These are phyloP conservation scores for Eucalyptus sp. DNA, from an alignment of 345 rosid species.

Conservation along the genomic window DNA sequence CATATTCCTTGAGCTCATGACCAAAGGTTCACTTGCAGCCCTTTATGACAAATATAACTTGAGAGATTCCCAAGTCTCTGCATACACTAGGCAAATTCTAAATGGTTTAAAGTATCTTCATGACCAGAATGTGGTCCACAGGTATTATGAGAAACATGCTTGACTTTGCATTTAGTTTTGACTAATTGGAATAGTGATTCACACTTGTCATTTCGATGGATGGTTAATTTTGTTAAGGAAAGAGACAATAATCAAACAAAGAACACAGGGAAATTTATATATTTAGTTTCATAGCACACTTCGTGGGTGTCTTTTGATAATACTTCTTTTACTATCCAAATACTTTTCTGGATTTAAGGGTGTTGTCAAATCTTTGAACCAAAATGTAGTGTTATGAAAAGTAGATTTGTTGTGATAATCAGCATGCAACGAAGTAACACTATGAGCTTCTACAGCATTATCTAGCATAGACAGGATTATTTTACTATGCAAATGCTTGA, in stretches of 20 bases:
- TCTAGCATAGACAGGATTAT: background rate
- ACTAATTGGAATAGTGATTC: background rate
- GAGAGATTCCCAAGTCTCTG: constrained; percentile 50
- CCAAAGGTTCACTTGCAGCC: constrained; percentile 57
- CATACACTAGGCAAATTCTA: constrained; percentile 73
- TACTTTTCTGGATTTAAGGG: background rate
- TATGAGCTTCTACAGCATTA: background rate
- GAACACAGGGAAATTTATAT: background rate
- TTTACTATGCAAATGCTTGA: background rate
- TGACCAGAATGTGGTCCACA: constrained; percentile 48
- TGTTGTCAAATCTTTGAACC: background rate
- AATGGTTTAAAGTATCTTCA: constrained; percentile 77
- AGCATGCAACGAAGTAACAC: background rate
- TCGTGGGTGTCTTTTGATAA: background rate
- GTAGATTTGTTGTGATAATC: background rate
- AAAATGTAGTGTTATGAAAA: background rate
- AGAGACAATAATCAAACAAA: background rate
- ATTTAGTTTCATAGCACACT: background rate
- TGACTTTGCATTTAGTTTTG: background rate
- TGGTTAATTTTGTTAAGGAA: background rate
- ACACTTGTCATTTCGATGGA: background rate
- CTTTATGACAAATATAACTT: constrained; percentile 55
- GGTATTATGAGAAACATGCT: background rate
- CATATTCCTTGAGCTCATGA: constrained; percentile 11
- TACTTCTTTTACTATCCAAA: background rate